These are phyloP conservation scores for Aureobasidium subglaciale DNA, from an alignment of 2,329 filamentous ascomycete genomes.

Conservation along the genomic window DNA sequence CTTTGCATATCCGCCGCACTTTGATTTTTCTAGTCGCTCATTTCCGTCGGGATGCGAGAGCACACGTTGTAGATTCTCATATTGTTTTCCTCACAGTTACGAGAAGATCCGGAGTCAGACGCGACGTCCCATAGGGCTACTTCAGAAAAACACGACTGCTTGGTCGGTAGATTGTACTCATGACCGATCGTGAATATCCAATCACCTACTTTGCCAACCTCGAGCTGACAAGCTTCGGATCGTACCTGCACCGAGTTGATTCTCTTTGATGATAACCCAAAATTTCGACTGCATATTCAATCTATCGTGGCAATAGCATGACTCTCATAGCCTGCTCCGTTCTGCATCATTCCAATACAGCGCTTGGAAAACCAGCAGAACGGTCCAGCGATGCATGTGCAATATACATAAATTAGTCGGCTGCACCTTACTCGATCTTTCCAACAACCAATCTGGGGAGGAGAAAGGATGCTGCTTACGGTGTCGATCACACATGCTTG, in stretches of 20 bases:
- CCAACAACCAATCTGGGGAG: neutral
- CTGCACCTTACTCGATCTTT: neutral
- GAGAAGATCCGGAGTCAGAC: neutral
- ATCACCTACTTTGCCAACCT: neutral
- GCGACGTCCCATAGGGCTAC: too few relatives aligned
- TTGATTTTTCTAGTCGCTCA: neutral
- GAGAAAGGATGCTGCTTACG: neutral
- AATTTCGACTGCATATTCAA: neutral
- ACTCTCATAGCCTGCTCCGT: neutral
- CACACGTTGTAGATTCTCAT: neutral
- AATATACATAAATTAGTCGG: neutral
- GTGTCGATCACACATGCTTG: neutral
- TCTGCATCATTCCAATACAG: neutral
- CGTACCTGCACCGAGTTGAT: neutral
- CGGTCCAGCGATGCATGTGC: neutral
- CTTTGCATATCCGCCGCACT: neutral
- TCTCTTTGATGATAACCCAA: neutral
- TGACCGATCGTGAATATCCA: neutral
- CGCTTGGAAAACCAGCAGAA: neutral
- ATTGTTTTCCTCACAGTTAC: neutral
- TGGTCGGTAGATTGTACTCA: too few relatives aligned
- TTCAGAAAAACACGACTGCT: too few relatives aligned
- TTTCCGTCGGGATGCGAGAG: neutral
- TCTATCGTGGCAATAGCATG: neutral
- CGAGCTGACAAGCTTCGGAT: neutral